Percentiles rank a stretch among this genome's conserved stretches.
phyloP scores from a whole-genome alignment of 2,329 filamentous ascomycete genomes.

The Fusarium nematophilum region DNA sequence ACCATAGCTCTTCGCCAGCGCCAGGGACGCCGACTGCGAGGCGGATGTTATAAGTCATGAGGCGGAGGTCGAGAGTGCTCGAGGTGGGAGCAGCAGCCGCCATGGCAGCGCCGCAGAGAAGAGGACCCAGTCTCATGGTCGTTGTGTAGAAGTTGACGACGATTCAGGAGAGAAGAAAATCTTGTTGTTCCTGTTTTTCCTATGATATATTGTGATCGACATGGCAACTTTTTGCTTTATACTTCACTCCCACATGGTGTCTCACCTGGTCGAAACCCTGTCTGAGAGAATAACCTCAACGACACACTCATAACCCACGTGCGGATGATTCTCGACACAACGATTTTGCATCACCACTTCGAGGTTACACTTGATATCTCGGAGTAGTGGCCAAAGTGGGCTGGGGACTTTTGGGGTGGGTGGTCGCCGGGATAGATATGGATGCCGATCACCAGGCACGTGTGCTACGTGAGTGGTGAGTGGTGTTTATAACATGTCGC shows the following conservation, averaged over 20 bases:
- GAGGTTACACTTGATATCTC: too few relatives aligned
- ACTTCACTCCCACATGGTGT: background rate
- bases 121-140: constrained; percentile 32
- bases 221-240: too few relatives aligned
- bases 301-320: constrained; percentile 2
- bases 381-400: background rate
- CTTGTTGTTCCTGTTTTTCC: background rate
- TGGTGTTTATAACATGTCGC: too few relatives aligned
- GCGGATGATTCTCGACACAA: too few relatives aligned
- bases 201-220: background rate
- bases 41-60: constrained; percentile 73
- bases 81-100: constrained; percentile 21
- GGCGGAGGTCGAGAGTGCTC: constrained; percentile 54
- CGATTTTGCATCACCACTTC: background rate
- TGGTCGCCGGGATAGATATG: too few relatives aligned
- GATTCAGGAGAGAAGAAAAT: too few relatives aligned
- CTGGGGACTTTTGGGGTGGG: too few relatives aligned
- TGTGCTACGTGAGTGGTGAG: constrained; percentile 18
- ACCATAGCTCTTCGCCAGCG: constrained; percentile 67
- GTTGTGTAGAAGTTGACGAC: background rate
- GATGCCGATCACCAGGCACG: constrained; percentile 24
- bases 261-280: too few relatives aligned
- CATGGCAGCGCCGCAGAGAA: constrained; percentile 21
- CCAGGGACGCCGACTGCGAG: constrained; percentile 64
- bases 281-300: too few relatives aligned